phyloP scores from a whole-genome alignment of 257 asterid genomes.

The Solanum sparsipilum region DNA sequence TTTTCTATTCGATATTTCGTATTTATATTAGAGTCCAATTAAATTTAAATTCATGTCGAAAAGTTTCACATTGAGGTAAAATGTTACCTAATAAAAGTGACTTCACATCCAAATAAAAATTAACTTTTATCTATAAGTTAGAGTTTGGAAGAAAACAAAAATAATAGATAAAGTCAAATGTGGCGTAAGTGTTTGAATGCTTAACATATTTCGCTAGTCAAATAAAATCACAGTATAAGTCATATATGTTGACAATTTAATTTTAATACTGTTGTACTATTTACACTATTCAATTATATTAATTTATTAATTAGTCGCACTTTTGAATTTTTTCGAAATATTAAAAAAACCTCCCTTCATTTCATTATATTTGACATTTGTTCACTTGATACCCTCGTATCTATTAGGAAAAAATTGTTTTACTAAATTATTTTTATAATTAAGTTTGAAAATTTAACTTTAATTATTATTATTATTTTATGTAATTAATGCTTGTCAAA shows the following conservation, averaged over 20 bases:
- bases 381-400: too few species aligned
- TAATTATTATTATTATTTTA: too few species aligned
- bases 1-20: accelerated
- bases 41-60: accelerated
- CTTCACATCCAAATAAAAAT: too few species aligned
- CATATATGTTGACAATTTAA: not conserved
- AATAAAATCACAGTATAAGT: not conserved
- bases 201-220: not conserved
- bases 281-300: not conserved
- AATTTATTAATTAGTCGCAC: not conserved
- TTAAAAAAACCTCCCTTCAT: not conserved
- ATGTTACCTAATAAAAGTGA: too few species aligned
- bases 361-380: not conserved
- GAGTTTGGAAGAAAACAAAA: not conserved
- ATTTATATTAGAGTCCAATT: accelerated
- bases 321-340: not conserved
- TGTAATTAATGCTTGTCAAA: not conserved
- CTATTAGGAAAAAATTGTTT: too few species aligned
- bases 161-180: not conserved
- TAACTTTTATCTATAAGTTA: too few species aligned
- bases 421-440: not conserved
- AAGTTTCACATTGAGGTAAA: too few species aligned
- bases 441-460: too few species aligned
- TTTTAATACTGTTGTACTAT: not conserved
- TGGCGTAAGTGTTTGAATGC: not conserved